A percentile compares a stretch with the other conserved stretches of the same genome.
Conservation (phyloP, 23 red algal species). For the Gracilaria gracilis region DNA sequence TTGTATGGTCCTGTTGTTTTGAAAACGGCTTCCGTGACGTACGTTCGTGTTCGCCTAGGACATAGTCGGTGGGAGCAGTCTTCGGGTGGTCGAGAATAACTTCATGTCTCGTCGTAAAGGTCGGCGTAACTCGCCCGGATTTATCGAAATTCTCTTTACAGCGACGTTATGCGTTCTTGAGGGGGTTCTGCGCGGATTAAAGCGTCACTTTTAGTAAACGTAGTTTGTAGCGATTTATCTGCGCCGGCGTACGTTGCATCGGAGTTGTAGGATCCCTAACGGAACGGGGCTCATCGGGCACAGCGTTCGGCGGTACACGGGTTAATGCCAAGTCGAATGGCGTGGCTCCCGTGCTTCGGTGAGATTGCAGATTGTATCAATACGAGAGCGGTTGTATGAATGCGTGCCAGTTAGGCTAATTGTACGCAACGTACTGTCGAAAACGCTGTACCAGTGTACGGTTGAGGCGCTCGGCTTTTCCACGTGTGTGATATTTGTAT, state of each 20-base stretch:
- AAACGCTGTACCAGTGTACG: constrained; percentile 19
- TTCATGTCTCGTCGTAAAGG: background rate
- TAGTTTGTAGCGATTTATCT: background rate
- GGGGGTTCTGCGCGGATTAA: background rate
- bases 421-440: constrained; percentile 40
- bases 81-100: background rate
- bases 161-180: background rate
- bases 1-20: background rate
- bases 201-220: background rate
- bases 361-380: constrained; percentile 33
- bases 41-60: background rate
- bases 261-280: background rate
- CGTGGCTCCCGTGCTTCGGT: background rate
- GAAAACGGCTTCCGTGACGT: background rate
- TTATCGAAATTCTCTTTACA: background rate
- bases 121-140: background rate
- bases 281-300: background rate
- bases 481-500: constrained; percentile 41
- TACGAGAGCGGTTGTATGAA: constrained; percentile 24
- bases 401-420: constrained; percentile 37
- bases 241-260: background rate
- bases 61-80: background rate
- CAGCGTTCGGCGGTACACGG: background rate
- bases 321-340: constrained; percentile 52
- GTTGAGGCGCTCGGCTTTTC: constrained; percentile 46